Percentiles rank a stretch among this genome's conserved stretches.
Evolutionary conservation across 345 rosid genomes (phyloP).

Genomic region (Eucalyptus paniculata): DNA sequence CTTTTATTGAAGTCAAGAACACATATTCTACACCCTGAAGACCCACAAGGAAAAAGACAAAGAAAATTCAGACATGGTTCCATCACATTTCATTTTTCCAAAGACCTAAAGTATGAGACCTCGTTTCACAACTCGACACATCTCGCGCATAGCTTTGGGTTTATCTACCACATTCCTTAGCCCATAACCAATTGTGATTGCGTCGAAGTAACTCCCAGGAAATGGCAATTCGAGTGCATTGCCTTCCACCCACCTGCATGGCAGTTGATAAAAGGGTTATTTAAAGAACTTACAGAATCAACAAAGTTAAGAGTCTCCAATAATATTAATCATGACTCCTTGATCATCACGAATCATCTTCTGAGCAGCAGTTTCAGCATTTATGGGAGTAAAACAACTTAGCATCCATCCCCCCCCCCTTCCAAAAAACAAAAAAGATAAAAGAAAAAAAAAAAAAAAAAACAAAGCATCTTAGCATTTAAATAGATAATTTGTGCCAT

Average conservation of each 20-base stretch:
- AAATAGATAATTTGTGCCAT: background rate
- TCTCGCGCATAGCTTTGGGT: slow-evolving; percentile 48
- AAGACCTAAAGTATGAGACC: slow-evolving; percentile 19
- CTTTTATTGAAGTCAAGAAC: slow-evolving; percentile 86
- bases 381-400: background rate
- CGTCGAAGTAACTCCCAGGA: slow-evolving; percentile 57
- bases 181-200: slow-evolving; percentile 85
- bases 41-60: background rate
- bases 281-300: background rate
- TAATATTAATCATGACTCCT: background rate
- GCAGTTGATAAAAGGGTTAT: background rate
- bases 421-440: no score
- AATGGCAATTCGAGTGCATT: slow-evolving; percentile 72
- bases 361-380: background rate
- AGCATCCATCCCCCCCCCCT: background rate
- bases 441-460: background rate
- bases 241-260: slow-evolving; percentile 68
- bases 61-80: background rate
- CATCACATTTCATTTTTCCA: background rate
- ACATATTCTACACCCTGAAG: slow-evolving; percentile 53
- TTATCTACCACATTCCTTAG: slow-evolving; percentile 65
- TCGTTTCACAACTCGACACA: slow-evolving; percentile 65
- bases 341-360: background rate
- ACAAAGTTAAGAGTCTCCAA: background rate
- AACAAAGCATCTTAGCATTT: background rate